Evolutionary conservation across 1,284 basidiomycete genomes (phyloP), one percentile per base, ranked within the genome.

Genomic region (Apiotrichum montevideense): DNA sequence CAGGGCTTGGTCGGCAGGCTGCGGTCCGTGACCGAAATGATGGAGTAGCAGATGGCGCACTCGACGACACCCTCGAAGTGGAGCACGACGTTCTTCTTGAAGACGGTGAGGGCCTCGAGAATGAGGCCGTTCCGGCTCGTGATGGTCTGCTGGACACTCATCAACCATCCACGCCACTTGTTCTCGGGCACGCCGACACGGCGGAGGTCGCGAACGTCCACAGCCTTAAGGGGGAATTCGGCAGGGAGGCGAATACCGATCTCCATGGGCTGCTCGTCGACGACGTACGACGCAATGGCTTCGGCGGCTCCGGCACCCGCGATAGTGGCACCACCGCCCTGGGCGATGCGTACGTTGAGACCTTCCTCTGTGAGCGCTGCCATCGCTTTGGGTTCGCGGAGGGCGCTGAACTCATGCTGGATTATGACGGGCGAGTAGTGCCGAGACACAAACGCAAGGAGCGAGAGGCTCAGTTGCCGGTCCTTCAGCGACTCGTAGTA

Each of bases 201-300:
- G 69, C 87, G 85, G 46, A 88, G 80, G 67, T 96, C 94, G 66
- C 85, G 84, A 29, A 98, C 86, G 70, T 96, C 93, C 39, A 98
- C 87, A 39, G 82, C 83, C 65, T 87, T 87, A 43, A 99, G 78
- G 0, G 96, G 96, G 84, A 91, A 98, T 69, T 98, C 94, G 4
- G 77, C 71, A 1, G 96, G 96, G 35, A 98, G 84, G 64, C 86
- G 84, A 62, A 98, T 80, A 21, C 84, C 86, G 56, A 99, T 86
- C 77, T 98, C 95, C 69, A 99, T 84, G 44, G 87, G 84, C 70
- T 98, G 89, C 62, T 99, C 96, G 73, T 99, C 96, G 1, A 99
- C 87, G 7, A 84, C 81, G 70, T 97, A 99, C 21, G 71, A 74
- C 1, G 79, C 79, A 13, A 78, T 77, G 4, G 79, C 78, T 63